Conservation (phyloP, 352 stramenopile genomes). For the Globisporangium takayamanum region DNA sequence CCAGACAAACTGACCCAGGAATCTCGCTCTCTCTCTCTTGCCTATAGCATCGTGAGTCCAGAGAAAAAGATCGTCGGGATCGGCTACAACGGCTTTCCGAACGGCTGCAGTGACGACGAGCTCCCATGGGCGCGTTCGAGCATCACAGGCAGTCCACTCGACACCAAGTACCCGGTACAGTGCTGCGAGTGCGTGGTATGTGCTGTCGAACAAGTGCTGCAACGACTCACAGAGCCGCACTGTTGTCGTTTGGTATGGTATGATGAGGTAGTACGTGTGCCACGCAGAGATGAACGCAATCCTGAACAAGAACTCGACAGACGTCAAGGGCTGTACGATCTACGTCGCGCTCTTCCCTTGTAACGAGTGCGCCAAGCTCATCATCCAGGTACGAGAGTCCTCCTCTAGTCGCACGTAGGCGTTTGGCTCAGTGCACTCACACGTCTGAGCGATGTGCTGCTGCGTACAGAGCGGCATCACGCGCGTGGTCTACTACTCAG, state of each 20-base stretch:
- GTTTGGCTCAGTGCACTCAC: not conserved
- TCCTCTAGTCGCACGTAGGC: not conserved
- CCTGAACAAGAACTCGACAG: constrained; percentile 96
- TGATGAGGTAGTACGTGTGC: constrained; percentile 90
- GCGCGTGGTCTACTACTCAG: constrained; percentile 94
- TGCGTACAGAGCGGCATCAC: constrained; percentile 87
- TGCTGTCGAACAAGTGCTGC: not conserved
- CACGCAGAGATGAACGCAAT: constrained; percentile 99
- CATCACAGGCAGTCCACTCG: constrained; percentile 60
- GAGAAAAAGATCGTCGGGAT: constrained; percentile 97
- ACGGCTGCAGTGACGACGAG: constrained; percentile 92
- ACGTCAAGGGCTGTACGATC: constrained; percentile 92
- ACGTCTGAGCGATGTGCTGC: not conserved
- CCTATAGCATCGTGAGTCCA: constrained; percentile 88
- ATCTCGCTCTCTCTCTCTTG: not conserved
- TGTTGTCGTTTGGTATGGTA: not conserved
- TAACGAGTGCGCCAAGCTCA: constrained; percentile 98
- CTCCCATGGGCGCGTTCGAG: constrained; percentile 91
- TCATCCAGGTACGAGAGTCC: constrained; percentile 84
- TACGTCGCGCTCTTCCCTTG: constrained; percentile 99
- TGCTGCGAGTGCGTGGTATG: too few species aligned
- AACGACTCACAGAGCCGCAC: not conserved
- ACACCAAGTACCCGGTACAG: constrained; percentile 93
- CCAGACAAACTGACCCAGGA: not conserved
- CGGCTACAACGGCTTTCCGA: constrained; percentile 98